Conservation (phyloP, 2,329 filamentous ascomycete genomes). For the Tolypocladium tropicale region DNA sequence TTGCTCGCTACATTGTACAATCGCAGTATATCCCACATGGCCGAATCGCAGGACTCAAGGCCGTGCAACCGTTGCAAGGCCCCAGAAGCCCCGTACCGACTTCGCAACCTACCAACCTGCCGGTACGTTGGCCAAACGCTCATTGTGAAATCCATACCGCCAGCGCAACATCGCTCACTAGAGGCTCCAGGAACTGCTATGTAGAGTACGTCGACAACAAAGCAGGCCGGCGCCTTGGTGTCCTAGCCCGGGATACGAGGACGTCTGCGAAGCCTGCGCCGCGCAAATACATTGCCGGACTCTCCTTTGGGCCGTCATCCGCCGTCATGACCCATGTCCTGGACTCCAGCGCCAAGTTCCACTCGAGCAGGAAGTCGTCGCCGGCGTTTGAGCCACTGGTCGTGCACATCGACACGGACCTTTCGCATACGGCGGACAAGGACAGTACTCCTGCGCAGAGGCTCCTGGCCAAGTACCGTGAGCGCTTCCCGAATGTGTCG, state of each 20-base stretch:
- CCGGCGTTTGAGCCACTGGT: conserved; percentile 58
- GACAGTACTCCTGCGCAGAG: conserved; percentile 23
- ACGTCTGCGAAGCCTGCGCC: conserved; percentile 20
- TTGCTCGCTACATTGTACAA: not conserved
- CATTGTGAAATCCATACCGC: no score
- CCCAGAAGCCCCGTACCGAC: conserved; percentile 15
- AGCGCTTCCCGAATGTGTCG: conserved; percentile 54
- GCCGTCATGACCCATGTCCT: conserved; percentile 67
- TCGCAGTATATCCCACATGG: not conserved
- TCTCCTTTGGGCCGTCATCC: conserved; percentile 79
- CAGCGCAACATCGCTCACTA: not conserved
- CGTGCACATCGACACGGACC: conserved; percentile 40
- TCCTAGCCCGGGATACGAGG: conserved; percentile 38
- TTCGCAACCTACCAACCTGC: conserved; percentile 22
- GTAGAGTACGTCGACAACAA: conserved; percentile 68
- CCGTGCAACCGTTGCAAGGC: conserved; percentile 22
- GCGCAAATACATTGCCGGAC: conserved; percentile 55
- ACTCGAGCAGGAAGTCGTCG: conserved; percentile 53
- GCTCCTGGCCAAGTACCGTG: conserved; percentile 42
- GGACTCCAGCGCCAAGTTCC: conserved; percentile 55
- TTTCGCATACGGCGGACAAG: conserved; percentile 10
- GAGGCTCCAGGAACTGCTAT: conserved; percentile 51
- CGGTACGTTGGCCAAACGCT: conserved; percentile 12
- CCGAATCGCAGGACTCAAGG: not conserved
- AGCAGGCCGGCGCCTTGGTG: conserved; percentile 59